Conservation (phyloP, 148 eudicot genomes). For the Chenopodium berlandieri region DNA sequence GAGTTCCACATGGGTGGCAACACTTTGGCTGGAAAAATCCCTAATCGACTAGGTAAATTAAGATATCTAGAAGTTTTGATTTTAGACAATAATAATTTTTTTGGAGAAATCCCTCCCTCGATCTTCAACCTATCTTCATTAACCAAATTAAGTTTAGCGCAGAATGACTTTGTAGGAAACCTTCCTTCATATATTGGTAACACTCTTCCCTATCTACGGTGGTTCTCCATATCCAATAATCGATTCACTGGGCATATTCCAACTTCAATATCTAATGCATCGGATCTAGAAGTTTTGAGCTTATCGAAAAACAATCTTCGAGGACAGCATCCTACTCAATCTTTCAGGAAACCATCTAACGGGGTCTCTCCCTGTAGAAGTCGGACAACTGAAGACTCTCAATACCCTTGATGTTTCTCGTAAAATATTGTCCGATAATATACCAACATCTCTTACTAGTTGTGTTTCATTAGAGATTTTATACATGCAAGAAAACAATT, state of each 20-base stretch:
- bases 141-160: not conserved
- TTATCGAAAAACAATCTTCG: slow-evolving; percentile 3
- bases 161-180: slow-evolving; percentile 22
- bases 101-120: slow-evolving; percentile 30
- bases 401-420: slow-evolving; percentile 12
- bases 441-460: slow-evolving; percentile 19
- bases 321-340: no score
- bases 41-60: slow-evolving; percentile 18
- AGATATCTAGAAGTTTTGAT: not conserved
- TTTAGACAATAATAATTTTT: slow-evolving; percentile 1
- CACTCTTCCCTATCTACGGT: slow-evolving; percentile 22
- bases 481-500: slow-evolving; percentile 22
- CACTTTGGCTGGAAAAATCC: slow-evolving; percentile 20
- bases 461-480: slow-evolving; percentile 19
- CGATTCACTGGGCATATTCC: slow-evolving; percentile 18
- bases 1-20: not conserved
- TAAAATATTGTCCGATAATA: no score
- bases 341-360: no score
- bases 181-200: slow-evolving; percentile 23
- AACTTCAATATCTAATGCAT: slow-evolving; percentile 23
- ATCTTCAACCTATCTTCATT: slow-evolving; percentile 29
- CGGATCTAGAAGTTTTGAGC: not conserved
- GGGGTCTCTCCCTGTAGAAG: no score
- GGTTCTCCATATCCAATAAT: not conserved
- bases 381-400: slow-evolving; percentile 27